Base-by-base conservation (phyloP, 2,329 filamentous ascomycete genomes). In the Pseudopithomyces maydicus region DNA sequence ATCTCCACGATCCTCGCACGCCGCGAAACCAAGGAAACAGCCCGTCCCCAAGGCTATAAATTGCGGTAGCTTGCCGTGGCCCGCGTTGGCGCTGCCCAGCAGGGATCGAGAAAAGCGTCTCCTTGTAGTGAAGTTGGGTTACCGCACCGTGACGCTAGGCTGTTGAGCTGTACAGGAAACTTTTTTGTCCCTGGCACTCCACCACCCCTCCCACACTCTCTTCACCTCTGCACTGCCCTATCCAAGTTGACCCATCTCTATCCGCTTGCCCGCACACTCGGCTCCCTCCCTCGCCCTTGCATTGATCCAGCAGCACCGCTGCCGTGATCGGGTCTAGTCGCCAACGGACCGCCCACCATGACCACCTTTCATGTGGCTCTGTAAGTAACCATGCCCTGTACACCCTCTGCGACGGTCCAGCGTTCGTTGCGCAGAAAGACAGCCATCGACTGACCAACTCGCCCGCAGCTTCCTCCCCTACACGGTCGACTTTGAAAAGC, bases 381-480 rank as follows among this genome's bases (percentile, higher is more conserved):
- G 82, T 86, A 80, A 75, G 82, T 80, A 52, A n/a, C 36, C 42
- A 17, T 23, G n/a, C n/a, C n/a, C n/a, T n/a, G n/a, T n/a, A n/a
- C n/a, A n/a, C n/a, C n/a, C n/a, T n/a, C n/a, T n/a, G n/a, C n/a
- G n/a, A n/a, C n/a, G n/a, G n/a, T n/a, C n/a, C n/a, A n/a, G n/a
- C n/a, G n/a, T n/a, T n/a, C n/a, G n/a, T 17, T 23, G 19, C 11
- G 22, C 22, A 53, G 32, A 46, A 36, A 6, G 20, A n/a, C n/a
- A 14, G 22, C 26, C 19, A 32, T 8, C 2, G 35, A 41, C 47
- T 50, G 29, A 54, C 64, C 69, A 49, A n/a, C n/a, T n/a, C n/a
- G 66, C 6, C 6, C 48, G n/a, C 72, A 97, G 93, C 55, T 97
- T 97, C 74, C 85, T 97, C 35, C 94, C 94, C 33, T 93, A 96